Base-by-base conservation (phyloP, 192 early-diverging fungal genomes). In the Backusella circina region DNA sequence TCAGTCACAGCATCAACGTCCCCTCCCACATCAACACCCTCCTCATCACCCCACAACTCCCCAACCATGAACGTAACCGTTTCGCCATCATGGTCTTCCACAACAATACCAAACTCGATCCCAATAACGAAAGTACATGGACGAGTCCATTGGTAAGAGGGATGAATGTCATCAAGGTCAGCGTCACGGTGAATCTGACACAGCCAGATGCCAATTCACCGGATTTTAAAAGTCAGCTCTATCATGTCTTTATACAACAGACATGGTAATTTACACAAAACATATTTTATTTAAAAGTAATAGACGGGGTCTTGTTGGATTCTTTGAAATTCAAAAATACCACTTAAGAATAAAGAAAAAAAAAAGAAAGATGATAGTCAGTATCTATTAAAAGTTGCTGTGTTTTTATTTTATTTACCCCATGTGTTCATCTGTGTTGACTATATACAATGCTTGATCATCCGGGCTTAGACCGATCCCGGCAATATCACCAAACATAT, bases 401-500 rank as follows among this genome's bases (percentile, higher is more conserved):
- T n/a, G n/a, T n/a, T n/a, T n/a, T n/a, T n/a, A n/a, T n/a, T n/a
- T n/a, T n/a, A n/a, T n/a, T 65, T 81, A 85, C 84, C 84, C 84
- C 31, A 76, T 67, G 5, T 69, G 54, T 21, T 80, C 82, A 68
- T 83, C 86, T 16, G 84, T 70, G 41, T 87, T 90, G 13, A 88
- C 91, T 79, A 92, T 83, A 72, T 82, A 90, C 37, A 92, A 72
- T 6, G 67, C 74, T 5, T 86, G 79, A 10, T 84, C 86, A 39
- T 84, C 88, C 15, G 87, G 88, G 6, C 84, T 85, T 50, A 91
- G 86, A 9, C 37, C 77, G 64, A 77, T 26, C 3, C 91, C 91
- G 1, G 90, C 78, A 72, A 93, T 89, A 64, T 93, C 90, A 10
- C 91, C 91, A 84, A 91, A 92, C 70, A 93, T 87, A 75, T 93